These are phyloP conservation scores for Trichoderma sp. DNA, from an alignment of 2,329 filamentous ascomycete species.

Conservation along the genomic window DNA sequence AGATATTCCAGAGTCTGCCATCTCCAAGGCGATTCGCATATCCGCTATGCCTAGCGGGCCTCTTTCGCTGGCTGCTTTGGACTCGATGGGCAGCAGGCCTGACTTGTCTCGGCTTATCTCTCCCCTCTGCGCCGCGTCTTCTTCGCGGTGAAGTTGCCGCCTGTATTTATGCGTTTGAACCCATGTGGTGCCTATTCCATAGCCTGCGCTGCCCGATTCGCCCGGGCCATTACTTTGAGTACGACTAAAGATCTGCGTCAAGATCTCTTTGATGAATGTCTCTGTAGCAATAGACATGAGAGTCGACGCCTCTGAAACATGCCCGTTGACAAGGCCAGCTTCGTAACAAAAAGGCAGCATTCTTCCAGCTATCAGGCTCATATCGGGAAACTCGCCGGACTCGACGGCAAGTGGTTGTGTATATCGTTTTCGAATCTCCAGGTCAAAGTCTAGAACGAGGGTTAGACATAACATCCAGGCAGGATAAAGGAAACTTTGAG, in stretches of 20 bases:
- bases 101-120: slow-evolving; percentile 74
- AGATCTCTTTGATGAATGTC: slow-evolving; percentile 67
- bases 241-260: slow-evolving; percentile 65
- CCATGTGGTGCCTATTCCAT: slow-evolving; percentile 68
- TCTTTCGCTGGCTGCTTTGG: slow-evolving; percentile 73
- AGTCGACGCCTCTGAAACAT: slow-evolving; percentile 62
- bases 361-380: slow-evolving; percentile 63
- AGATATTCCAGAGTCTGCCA: slow-evolving; percentile 75
- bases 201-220: slow-evolving; percentile 63
- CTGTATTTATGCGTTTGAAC: slow-evolving; percentile 81
- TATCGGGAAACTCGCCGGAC: slow-evolving; percentile 71
- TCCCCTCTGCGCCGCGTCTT: slow-evolving; percentile 72
- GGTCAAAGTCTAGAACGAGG: slow-evolving; percentile 59
- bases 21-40: slow-evolving; percentile 72
- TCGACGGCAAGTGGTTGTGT: slow-evolving; percentile 67
- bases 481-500: not conserved
- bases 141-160: slow-evolving; percentile 74
- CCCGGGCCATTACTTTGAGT: slow-evolving; percentile 68
- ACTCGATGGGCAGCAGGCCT: slow-evolving; percentile 79
- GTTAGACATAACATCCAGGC: slow-evolving; percentile 31
- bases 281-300: slow-evolving; percentile 69
- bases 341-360: slow-evolving; percentile 73
- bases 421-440: slow-evolving; percentile 69
- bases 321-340: slow-evolving; percentile 62
- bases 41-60: slow-evolving; percentile 77